Base-by-base conservation (phyloP, 148 eudicot species). In the Chenopodium berlandieri region DNA sequence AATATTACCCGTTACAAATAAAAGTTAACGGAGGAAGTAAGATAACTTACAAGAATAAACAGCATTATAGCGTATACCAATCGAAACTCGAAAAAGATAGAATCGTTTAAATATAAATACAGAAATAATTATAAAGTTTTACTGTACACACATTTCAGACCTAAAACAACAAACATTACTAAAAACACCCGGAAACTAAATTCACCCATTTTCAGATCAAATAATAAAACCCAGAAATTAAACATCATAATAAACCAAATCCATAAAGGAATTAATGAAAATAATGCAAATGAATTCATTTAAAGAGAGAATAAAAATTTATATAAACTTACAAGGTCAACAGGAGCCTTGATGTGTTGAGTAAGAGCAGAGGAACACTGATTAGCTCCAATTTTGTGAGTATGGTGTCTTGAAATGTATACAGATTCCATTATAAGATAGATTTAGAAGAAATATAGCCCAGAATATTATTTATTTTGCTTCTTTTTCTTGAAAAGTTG, bases 321-420 rank as follows among this genome's bases (percentile, higher is more conserved):
- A 81, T 65, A 62, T 68, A 56, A 34, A 63, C 34, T 25, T 91
- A 92, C 97, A 80, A 92, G 86, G 80, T 92, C 89, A 76, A 85
- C 80, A 23, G 94, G 92, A 22, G 94, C 97, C 79, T 90, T 90
- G 91, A 92, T 87, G 84, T 82, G 92, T 64, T 90, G 90, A 17
- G 83, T 73, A 50, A 92, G 88, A 81, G 88, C 87, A 63, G 97
- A 92, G 37, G 94, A 81, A 73, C 97, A 92, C 88, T 92, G 97
- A 74, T 88, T 81, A 19, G 71, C 84, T 4, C 75, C 85, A 30
- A 85, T 80, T 9, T 82, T 75, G 46, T 90, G 94, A 73, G 44
- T 87, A 78, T 92, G 94, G 85, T 92, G 87, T 75, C 87, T 89
- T 20, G 81, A 54, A 76, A 91, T 84, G 81, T 79, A 88, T 85